These are phyloP conservation scores for Calonectria montana DNA, from an alignment of 2,329 filamentous ascomycete species.

Conservation along the genomic window DNA sequence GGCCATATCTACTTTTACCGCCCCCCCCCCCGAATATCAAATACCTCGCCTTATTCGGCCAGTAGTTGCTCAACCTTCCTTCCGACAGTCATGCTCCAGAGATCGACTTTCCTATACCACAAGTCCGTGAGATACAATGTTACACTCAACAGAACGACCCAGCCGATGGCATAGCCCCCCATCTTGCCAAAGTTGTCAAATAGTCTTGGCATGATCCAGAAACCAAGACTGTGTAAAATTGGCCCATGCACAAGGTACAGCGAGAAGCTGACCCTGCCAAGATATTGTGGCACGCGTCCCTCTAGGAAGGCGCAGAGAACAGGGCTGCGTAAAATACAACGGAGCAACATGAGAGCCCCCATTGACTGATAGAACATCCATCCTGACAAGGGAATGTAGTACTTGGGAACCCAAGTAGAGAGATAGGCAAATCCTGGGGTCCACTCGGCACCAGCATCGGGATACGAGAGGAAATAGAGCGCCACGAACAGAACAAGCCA, in stretches of 20 bases:
- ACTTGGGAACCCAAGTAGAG: conserved; percentile 48
- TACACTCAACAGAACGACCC: conserved; percentile 43
- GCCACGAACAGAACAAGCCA: conserved; percentile 46
- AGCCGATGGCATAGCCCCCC: conserved; percentile 47
- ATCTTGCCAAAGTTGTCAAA: conserved; percentile 50
- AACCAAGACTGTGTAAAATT: conserved; percentile 68
- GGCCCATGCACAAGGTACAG: conserved; percentile 64
- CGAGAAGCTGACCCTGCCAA: conserved; percentile 54
- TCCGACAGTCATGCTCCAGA: conserved; percentile 51
- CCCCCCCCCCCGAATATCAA: too few relatives aligned
- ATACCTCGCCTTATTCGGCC: conserved; percentile 14
- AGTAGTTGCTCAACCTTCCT: conserved; percentile 47
- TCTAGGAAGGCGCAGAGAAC: conserved; percentile 46
- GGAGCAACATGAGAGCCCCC: conserved; percentile 51
- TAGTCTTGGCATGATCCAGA: conserved; percentile 63
- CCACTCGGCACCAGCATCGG: conserved; percentile 51
- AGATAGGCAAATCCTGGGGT: conserved; percentile 52
- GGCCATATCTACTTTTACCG: background rate
- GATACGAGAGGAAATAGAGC: conserved; percentile 54
- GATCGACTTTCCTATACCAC: conserved; percentile 51
- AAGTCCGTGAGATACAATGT: conserved; percentile 50
- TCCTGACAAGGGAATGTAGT: conserved; percentile 49
- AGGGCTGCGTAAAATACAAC: conserved; percentile 49
- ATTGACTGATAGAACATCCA: conserved; percentile 55
- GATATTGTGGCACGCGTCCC: conserved; percentile 47